Evolutionary conservation across 148 eudicot genomes (phyloP).

Genomic region (Vaccinium macrocarpon): DNA sequence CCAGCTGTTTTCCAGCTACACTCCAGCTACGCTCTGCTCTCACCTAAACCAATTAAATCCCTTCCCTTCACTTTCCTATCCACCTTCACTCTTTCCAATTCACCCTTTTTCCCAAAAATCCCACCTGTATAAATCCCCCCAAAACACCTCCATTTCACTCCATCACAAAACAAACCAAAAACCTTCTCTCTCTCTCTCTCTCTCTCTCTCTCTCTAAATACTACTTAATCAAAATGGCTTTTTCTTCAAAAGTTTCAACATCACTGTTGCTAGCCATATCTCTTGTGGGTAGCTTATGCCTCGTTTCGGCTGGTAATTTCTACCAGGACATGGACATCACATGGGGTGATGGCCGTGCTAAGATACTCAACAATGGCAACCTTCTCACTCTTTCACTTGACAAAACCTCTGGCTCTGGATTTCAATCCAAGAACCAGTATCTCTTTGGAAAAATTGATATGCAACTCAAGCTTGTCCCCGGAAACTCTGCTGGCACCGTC

Average conservation of each 20-base stretch:
- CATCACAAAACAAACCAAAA: background rate
- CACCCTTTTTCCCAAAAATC: background rate
- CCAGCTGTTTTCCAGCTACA: background rate
- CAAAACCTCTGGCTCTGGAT: slow-evolving; percentile 29
- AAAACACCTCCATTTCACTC: background rate
- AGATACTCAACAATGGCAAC: slow-evolving; percentile 30
- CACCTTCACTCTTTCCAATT: background rate
- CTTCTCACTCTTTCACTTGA: slow-evolving; percentile 30
- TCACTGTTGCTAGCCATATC: background rate
- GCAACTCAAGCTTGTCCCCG: slow-evolving; percentile 37
- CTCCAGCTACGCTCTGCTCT: background rate
- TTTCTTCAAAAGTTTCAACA: background rate
- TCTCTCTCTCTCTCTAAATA: background rate
- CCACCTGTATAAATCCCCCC: background rate
- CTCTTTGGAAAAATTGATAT: slow-evolving; percentile 16
- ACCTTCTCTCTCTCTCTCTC: background rate
- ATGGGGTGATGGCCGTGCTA: slow-evolving; percentile 42
- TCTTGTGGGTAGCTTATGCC: background rate
- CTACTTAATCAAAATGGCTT: background rate
- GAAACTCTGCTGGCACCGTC: slow-evolving; percentile 42
- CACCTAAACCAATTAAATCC: background rate
- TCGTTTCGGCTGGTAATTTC: background rate
- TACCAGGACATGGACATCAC: slow-evolving; percentile 27
- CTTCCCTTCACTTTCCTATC: background rate
- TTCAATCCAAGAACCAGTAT: slow-evolving; percentile 28